phyloP scores from a whole-genome alignment of 1,284 basidiomycete species.

The Austroboletus sp. region DNA sequence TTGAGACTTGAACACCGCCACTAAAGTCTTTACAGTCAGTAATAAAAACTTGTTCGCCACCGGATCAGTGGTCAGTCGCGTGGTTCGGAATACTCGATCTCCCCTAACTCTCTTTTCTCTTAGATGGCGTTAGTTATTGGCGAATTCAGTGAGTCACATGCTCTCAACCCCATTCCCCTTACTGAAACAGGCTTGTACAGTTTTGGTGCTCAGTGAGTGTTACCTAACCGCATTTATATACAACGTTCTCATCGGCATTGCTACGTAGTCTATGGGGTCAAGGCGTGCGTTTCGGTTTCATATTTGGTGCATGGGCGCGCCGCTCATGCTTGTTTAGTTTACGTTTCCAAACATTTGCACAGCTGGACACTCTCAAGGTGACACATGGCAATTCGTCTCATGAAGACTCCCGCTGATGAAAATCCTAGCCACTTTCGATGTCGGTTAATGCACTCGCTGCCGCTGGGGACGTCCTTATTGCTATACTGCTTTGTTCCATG shows the following conservation, averaged over 20 bases:
- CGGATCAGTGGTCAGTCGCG: slow-evolving; percentile 8
- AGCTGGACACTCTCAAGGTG: slow-evolving; percentile 33
- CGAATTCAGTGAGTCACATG: slow-evolving; percentile 42
- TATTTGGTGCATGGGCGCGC: background rate
- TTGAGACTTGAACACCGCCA: background rate
- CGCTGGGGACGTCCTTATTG: slow-evolving; percentile 51
- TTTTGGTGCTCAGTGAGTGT: slow-evolving; percentile 17
- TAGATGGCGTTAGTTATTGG: slow-evolving; percentile 36
- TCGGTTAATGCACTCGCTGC: slow-evolving; percentile 50
- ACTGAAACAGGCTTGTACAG: slow-evolving; percentile 9
- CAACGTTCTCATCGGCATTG: slow-evolving; percentile 1
- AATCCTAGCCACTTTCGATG: slow-evolving; percentile 39
- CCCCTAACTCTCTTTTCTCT: background rate
- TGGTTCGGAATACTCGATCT: background rate
- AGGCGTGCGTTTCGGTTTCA: slow-evolving; percentile 34
- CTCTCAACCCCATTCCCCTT: background rate
- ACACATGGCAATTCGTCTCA: background rate
- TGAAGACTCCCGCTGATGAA: slow-evolving; percentile 5
- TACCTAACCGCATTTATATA: background rate
- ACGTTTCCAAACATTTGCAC: slow-evolving; percentile 33
- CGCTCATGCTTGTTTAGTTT: slow-evolving; percentile 20
- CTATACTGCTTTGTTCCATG: slow-evolving; percentile 44
- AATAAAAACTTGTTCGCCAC: slow-evolving; percentile 15
- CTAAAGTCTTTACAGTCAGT: slow-evolving; percentile 20
- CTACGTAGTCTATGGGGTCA: slow-evolving; percentile 34